Conservation (phyloP, 495 filamentous ascomycete genomes). For the Penicillium mononematosum region DNA sequence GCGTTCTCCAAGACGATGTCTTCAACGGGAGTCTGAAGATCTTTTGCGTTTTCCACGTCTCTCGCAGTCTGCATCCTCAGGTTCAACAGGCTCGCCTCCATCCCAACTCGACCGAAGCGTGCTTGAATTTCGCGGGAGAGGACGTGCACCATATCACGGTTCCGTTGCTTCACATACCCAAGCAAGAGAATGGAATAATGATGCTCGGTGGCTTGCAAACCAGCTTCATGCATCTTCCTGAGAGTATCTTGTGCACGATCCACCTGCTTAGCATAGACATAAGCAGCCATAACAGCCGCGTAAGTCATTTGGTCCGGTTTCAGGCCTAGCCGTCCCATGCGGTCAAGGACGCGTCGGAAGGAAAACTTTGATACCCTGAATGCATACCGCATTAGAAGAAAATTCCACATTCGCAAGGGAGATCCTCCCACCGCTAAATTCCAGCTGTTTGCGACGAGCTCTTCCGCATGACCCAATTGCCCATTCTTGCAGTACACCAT, state of each 20-base stretch:
- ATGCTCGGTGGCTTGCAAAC: constrained; percentile 58
- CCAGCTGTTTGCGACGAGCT: constrained; percentile 50
- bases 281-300: constrained; percentile 67
- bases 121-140: constrained; percentile 53
- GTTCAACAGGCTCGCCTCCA: constrained; percentile 46
- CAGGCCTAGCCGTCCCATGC: constrained; percentile 59
- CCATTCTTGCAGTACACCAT: constrained; percentile 67
- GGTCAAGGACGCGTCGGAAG: constrained; percentile 57
- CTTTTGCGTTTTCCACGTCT: constrained; percentile 27
- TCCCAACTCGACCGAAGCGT: constrained; percentile 42
- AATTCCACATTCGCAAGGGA: constrained; percentile 73
- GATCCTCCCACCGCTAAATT: constrained; percentile 41
- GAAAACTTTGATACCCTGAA: constrained; percentile 59
- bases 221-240: constrained; percentile 53
- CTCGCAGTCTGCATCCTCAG: constrained; percentile 43
- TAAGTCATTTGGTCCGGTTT: constrained; percentile 70
- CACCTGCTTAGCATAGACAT: constrained; percentile 59
- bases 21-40: constrained; percentile 5
- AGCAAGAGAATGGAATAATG: constrained; percentile 78
- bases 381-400: constrained; percentile 66
- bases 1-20: constrained; percentile 32
- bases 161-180: constrained; percentile 54
- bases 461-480: constrained; percentile 58
- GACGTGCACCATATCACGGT: constrained; percentile 51
- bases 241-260: constrained; percentile 67